Percentiles rank a stretch among this genome's conserved stretches.
phyloP scores from a whole-genome alignment of 1,284 basidiomycete genomes.

The Vanrija pseudolonga region DNA sequence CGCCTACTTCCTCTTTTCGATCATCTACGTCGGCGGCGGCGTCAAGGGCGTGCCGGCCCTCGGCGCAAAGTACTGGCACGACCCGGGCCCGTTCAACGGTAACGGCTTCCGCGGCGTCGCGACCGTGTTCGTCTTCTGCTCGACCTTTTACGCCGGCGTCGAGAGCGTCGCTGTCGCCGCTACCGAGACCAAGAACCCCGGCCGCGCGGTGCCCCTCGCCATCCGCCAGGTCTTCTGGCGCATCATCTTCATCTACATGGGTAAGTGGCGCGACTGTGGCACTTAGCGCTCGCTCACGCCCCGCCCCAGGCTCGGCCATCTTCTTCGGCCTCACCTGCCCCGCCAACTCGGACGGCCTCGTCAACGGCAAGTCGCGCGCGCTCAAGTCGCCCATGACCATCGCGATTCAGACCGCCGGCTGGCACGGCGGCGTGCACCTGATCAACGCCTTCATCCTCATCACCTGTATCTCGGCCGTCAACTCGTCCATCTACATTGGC shows the following conservation, averaged over 20 bases:
- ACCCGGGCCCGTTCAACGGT: slow-evolving; percentile 51
- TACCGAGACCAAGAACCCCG: slow-evolving; percentile 58
- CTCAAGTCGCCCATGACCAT: slow-evolving; percentile 80
- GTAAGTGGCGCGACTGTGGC: slow-evolving; percentile 17
- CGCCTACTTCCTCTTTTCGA: slow-evolving; percentile 56
- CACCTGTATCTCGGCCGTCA: slow-evolving; percentile 45
- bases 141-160: slow-evolving; percentile 26
- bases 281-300: too few relatives aligned
- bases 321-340: slow-evolving; percentile 75
- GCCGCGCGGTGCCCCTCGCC: slow-evolving; percentile 71
- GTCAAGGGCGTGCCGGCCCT: slow-evolving; percentile 45
- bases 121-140: slow-evolving; percentile 18
- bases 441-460: slow-evolving; percentile 61
- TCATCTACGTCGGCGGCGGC: slow-evolving; percentile 61
- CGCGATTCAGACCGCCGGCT: slow-evolving; percentile 62
- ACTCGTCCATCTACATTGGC: slow-evolving; percentile 44
- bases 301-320: slow-evolving; percentile 37
- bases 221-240: slow-evolving; percentile 70
- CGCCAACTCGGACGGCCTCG: slow-evolving; percentile 59
- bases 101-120: slow-evolving; percentile 25
- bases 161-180: slow-evolving; percentile 51
- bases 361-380: slow-evolving; percentile 56
- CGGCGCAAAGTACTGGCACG: slow-evolving; percentile 52
- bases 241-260: slow-evolving; percentile 69
- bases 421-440: slow-evolving; percentile 65